These are phyloP conservation scores for Gastrolobium villosum DNA, from an alignment of 306 rosid genomes.

Conservation along the genomic window DNA sequence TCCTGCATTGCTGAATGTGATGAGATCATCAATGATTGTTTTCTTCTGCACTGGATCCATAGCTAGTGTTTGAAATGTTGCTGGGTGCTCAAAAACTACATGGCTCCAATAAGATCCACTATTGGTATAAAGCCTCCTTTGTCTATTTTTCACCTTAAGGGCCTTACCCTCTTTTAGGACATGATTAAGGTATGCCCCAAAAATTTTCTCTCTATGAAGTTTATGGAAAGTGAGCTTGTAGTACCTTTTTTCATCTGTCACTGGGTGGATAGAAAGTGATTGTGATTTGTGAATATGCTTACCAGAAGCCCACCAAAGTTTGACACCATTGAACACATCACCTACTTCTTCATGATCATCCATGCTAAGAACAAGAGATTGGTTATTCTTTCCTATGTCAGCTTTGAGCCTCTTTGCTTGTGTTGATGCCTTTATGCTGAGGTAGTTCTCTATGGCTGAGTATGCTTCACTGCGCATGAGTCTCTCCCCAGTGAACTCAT, in stretches of 20 bases:
- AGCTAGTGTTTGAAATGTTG: conserved; percentile 73
- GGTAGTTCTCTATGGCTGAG: conserved; percentile 76
- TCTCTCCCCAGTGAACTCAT: conserved; percentile 85
- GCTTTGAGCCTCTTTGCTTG: conserved; percentile 90
- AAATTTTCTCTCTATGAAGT: conserved; percentile 60
- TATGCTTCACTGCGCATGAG: conserved; percentile 80
- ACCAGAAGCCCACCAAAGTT: conserved; percentile 90
- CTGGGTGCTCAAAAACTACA: conserved; percentile 80
- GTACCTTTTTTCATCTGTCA: conserved; percentile 67
- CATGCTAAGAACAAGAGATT: conserved; percentile 80
- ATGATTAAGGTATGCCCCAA: conserved; percentile 57
- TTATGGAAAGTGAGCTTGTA: conserved; percentile 78
- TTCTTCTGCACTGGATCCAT: conserved; percentile 67
- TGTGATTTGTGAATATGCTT: conserved; percentile 53
- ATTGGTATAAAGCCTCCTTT: conserved; percentile 80
- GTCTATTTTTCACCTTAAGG: conserved; percentile 62
- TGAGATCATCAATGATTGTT: conserved; percentile 67
- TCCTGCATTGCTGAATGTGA: conserved; percentile 65
- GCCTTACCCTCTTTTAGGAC: conserved; percentile 73
- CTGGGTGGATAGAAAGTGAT: conserved; percentile 49
- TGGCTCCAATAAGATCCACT: conserved; percentile 70
- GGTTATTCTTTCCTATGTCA: conserved; percentile 65
- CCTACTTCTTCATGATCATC: conserved; percentile 88
- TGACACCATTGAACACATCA: conserved; percentile 70
- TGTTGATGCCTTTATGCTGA: conserved; percentile 65